A percentile compares a stretch with the other conserved stretches of the same genome.
phyloP scores from a whole-genome alignment of 331 rosid genomes.

The Spiraea crenata region DNA sequence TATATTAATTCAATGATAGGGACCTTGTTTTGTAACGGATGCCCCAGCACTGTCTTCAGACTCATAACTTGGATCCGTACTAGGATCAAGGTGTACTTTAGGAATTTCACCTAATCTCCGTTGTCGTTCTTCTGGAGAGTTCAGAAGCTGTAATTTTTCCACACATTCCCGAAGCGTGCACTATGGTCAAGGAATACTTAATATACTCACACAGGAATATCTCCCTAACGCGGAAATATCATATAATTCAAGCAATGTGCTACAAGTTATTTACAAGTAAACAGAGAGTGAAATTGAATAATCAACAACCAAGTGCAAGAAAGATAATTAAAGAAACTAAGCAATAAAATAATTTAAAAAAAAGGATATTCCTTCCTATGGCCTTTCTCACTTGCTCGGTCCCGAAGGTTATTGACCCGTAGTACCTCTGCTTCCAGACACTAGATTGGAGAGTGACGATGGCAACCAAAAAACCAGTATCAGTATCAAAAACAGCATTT shows the following conservation, averaged over 20 bases:
- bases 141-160: constrained; percentile 73
- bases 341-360: constrained; percentile 15
- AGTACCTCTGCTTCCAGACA: constrained; percentile 63
- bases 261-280: background rate
- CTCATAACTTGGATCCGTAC: constrained; percentile 58
- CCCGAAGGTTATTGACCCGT: constrained; percentile 69
- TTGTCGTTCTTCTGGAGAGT: constrained; percentile 67
- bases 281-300: background rate
- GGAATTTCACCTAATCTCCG: constrained; percentile 66
- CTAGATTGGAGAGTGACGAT: constrained; percentile 42
- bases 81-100: constrained; percentile 71
- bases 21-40: constrained; percentile 64
- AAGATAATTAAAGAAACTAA: constrained; percentile 7
- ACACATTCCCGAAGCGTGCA: constrained; percentile 61
- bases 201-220: constrained; percentile 19
- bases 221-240: constrained; percentile 11
- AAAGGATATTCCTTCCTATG: constrained; percentile 93
- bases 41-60: constrained; percentile 57
- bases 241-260: background rate
- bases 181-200: constrained; percentile 66
- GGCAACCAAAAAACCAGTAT: constrained; percentile 22
- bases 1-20: constrained; percentile 23
- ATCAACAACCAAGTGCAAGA: constrained; percentile 9
- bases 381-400: constrained; percentile 89
- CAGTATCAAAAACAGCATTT: constrained; percentile 14